Evolutionary conservation across 176 grass and related monocot species (phyloP), one percentile per base, ranked within the genome.

Genomic region (Oryza punctata): DNA sequence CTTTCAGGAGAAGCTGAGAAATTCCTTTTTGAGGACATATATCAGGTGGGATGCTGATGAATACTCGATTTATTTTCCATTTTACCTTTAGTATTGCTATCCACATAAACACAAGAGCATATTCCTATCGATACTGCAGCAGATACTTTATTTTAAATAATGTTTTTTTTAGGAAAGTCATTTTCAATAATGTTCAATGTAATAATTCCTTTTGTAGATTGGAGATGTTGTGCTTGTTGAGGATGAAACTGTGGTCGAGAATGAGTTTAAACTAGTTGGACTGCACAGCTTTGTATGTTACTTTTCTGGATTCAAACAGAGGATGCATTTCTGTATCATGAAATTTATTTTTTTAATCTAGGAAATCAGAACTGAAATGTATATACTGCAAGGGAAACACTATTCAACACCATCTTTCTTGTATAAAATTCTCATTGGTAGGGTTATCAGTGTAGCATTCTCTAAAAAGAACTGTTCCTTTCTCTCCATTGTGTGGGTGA

Each of bases 151-250:
- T 25, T 73, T 14, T 2, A 25, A 46, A 12, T 73, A 7, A 78
- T 82, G 26, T 72, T 33, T 38, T 38, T 38, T 38, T 38, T 38
- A 38, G 37, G 7, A 38, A 38, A 38, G 8, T 27, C 30, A 41
- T 25, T 73, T 14, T 2, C 32, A 60, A 15, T 73, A 25, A 78
- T 82, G 26, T 72, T 32, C 35, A 73, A 14, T 19, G 26, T 78
- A 78, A 14, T 14, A 33, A 81, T 70, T 44, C 40, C 27, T 91
- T 89, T 88, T 93, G 28, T 79, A 95, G 96, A 87, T 98, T 78
- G 96, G 96, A 69, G 96, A 98, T 81, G 96, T 98, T 72, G 85
- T 98, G 82, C 96, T 98, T 90, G 91, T 98, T 67, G 81, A 93
- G 63, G 91, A 98, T 85, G 96, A 98, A 70, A 83, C 67, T 70